Base-by-base conservation (phyloP, 306 rosid species). In the Argentina anserina region DNA sequence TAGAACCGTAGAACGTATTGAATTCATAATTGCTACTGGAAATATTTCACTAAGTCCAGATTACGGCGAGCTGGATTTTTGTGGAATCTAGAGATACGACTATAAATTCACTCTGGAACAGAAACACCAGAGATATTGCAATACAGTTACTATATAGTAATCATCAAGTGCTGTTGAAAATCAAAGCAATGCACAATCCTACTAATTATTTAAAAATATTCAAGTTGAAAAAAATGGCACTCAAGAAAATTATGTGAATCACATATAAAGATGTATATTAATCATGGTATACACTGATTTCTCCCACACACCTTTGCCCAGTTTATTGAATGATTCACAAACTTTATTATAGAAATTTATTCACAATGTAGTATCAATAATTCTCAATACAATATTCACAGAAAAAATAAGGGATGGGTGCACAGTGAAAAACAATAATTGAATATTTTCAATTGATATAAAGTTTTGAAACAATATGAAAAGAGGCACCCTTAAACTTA, bases 301-400 rank as follows among this genome's bases (percentile, higher is more conserved):
- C 65, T 59, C 21, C 3, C 39, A 29, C 65, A 29, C 21, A 29
- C 39, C 37, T 59, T 59, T 6, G 12, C 37, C 36, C 37, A 29
- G 9, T 59, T 2, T 9, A 50, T 50, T 50, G 58, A 21, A 50
- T 50, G 13, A 50, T 43, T 66, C 56, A 60, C 15, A 41, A 25
- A 29, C 69, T 66, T 47, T 42, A 72, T 43, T 56, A 47, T 45
- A 47, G n/a, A n/a, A 9, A 25, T 37, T 43, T 56, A 73, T 73
- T 79, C 58, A 67, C 78, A 69, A 41, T 37, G 28, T 70, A 63
- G 60, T 46, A 52, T 21, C 29, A 64, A 70, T 64, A 31, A 75
- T 70, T 41, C 61, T 52, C 31, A 65, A 68, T 79, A 68, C 76
- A 79, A 53, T 70, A 75, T 61, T 59, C 69, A 70, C 72, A 75